Conservation (phyloP, 139 green algal species). For the Chlorella sp. region DNA sequence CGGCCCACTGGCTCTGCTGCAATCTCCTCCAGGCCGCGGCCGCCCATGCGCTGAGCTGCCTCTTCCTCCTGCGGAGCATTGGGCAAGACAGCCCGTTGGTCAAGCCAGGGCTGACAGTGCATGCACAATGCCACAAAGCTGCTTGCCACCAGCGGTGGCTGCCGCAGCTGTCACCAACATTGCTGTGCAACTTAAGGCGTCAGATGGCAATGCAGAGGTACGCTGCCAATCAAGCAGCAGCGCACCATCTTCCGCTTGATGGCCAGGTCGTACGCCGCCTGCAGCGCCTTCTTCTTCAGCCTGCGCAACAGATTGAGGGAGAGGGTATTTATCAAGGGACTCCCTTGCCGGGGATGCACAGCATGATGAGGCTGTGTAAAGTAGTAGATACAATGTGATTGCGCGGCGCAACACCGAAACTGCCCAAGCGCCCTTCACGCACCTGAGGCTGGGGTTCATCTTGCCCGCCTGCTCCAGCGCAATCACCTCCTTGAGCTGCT, state of each 20-base stretch:
- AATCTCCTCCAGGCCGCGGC: conserved; percentile 25
- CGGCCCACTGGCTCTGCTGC: conserved; percentile 25
- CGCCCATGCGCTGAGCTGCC: conserved; percentile 7
- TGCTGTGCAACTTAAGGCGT: too few relatives aligned
- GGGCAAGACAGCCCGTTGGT: too few relatives aligned
- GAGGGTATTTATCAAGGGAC: too few relatives aligned
- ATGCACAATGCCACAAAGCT: too few relatives aligned
- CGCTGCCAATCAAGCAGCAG: background rate
- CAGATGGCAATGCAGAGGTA: background rate
- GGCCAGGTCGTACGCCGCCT: conserved; percentile 83
- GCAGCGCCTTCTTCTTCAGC: conserved; percentile 87
- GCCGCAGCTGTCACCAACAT: too few relatives aligned
- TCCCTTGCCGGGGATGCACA: too few relatives aligned
- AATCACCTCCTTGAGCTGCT: conserved; percentile 81
- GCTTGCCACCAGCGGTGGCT: too few relatives aligned
- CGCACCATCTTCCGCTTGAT: conserved; percentile 82
- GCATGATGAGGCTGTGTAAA: too few relatives aligned
- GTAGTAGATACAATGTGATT: too few relatives aligned
- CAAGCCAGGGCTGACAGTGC: too few relatives aligned
- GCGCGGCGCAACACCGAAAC: too few relatives aligned
- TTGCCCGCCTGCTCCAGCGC: conserved; percentile 72
- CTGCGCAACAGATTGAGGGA: conserved; percentile 31
- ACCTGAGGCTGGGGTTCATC: conserved; percentile 24
- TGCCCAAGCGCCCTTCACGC: too few relatives aligned
- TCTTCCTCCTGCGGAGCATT: conserved; percentile 20